Conservation (phyloP, 805 yeast species). For the Saturnispora kantuleensis region DNA sequence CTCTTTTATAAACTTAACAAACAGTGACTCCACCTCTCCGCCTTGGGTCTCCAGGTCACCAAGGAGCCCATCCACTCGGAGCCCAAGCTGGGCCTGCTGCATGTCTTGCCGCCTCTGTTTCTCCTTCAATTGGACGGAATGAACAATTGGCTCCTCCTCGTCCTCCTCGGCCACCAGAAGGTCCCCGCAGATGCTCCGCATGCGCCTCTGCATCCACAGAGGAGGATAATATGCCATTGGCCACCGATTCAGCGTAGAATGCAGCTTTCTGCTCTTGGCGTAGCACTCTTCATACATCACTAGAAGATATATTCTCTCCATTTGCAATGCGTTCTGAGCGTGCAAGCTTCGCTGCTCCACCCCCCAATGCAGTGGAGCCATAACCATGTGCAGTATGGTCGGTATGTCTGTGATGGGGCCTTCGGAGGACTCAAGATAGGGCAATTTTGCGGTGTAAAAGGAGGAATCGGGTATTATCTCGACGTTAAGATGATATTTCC, state of each 20-base stretch:
- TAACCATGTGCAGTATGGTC: neutral
- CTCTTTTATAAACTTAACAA: conserved; percentile 6
- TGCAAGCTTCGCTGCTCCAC: neutral
- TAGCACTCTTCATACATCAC: conserved; percentile 6
- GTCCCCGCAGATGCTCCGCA: conserved; percentile 1
- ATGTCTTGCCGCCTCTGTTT: neutral
- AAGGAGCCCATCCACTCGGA: neutral
- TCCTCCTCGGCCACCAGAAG: neutral
- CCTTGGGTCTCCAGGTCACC: neutral
- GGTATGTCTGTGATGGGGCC: conserved; percentile 2
- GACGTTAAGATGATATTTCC: neutral
- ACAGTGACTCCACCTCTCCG: neutral
- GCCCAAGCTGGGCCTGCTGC: neutral
- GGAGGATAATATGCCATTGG: conserved; percentile 8
- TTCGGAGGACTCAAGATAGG: conserved; percentile 3
- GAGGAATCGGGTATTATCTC: conserved; percentile 7
- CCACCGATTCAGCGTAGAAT: conserved; percentile 3
- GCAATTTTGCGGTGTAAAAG: conserved; percentile 5
- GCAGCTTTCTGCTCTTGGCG: conserved; percentile 2
- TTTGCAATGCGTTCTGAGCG: neutral
- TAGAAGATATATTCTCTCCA: conserved; percentile 2
- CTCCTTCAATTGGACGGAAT: conserved; percentile 1
- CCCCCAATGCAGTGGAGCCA: neutral
- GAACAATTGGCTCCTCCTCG: conserved; percentile 2
- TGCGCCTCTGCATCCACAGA: conserved; percentile 5